Percentiles rank a stretch among this genome's conserved stretches.
Conservation (phyloP, 805 yeast species). For the Candida saitoana region DNA sequence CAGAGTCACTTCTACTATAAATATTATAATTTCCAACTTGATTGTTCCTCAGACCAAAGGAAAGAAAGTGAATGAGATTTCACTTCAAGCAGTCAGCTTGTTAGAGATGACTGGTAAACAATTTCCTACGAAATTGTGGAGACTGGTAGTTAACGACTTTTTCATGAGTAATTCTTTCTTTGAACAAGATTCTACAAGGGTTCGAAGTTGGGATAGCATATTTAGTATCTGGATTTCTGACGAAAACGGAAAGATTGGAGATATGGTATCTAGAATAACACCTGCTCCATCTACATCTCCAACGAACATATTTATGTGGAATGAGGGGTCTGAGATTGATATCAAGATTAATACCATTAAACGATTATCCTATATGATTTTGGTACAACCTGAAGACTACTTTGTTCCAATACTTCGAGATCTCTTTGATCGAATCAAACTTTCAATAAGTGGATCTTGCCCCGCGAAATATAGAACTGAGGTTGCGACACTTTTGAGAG, state of each 20-base stretch:
- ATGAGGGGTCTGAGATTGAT: conserved; percentile 58
- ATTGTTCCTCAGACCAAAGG: conserved; percentile 51
- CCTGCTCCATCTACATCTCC: conserved; percentile 45
- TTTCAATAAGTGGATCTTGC: conserved; percentile 26
- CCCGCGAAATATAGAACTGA: conserved; percentile 37
- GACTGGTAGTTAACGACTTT: conserved; percentile 55
- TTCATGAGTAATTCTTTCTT: conserved; percentile 62
- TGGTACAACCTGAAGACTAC: conserved; percentile 59
- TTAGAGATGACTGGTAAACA: conserved; percentile 34
- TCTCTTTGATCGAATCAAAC: conserved; percentile 33
- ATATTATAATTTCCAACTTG: conserved; percentile 50
- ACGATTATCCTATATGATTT: conserved; percentile 59
- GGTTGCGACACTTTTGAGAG: conserved; percentile 58
- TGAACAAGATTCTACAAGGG: conserved; percentile 20
- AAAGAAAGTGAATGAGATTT: conserved; percentile 34
- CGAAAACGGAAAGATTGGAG: conserved; percentile 56
- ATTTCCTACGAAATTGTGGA: conserved; percentile 56
- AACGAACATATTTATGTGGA: conserved; percentile 67
- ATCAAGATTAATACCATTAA: conserved; percentile 50
- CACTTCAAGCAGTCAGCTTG: conserved; percentile 42
- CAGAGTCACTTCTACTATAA: conserved; percentile 46
- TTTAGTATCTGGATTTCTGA: conserved; percentile 59
- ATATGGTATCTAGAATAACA: conserved; percentile 29
- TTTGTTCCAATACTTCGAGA: conserved; percentile 50
- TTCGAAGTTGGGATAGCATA: conserved; percentile 50